Conservation (phyloP, 352 stramenopile genomes). For the Pythium oligandrum region DNA sequence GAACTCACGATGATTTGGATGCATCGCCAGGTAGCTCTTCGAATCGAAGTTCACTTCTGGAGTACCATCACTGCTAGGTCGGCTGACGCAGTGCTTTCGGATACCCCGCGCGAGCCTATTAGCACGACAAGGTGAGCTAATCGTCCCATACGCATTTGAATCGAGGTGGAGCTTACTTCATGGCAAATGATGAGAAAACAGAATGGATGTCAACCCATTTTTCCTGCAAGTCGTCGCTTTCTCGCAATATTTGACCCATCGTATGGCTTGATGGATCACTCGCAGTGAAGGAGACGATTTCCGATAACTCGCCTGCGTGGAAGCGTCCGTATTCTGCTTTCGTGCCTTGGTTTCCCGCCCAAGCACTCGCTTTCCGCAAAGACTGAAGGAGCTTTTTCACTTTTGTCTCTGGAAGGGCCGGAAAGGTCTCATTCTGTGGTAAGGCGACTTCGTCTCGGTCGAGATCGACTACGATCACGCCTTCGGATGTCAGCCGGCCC, state of each 20-base stretch:
- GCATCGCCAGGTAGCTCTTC: conserved; percentile 45
- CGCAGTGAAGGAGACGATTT: conserved; percentile 17
- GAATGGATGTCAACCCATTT: conserved; percentile 56
- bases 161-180: conserved; percentile 32
- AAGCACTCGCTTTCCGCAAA: conserved; percentile 41
- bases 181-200: conserved; percentile 46
- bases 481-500: conserved; percentile 38
- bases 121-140: conserved; percentile 44
- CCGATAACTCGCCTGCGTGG: conserved; percentile 12
- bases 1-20: conserved; percentile 57
- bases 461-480: conserved; percentile 64
- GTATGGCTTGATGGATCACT: conserved; percentile 15
- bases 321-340: conserved; percentile 22
- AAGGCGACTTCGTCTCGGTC: conserved; percentile 55
- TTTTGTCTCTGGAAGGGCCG: conserved; percentile 47
- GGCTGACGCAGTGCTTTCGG: no score
- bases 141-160: conserved; percentile 40
- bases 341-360: conserved; percentile 31
- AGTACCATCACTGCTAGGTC: no score
- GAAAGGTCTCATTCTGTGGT: conserved; percentile 37
- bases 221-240: conserved; percentile 45
- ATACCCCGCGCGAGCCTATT: no score
- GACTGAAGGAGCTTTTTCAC: conserved; percentile 53
- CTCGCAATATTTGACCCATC: conserved; percentile 17
- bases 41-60: conserved; percentile 33